Percentiles rank a stretch among this genome's conserved stretches.
Conservation (phyloP, 2,329 filamentous ascomycete genomes). For the Monosporascus sp. region DNA sequence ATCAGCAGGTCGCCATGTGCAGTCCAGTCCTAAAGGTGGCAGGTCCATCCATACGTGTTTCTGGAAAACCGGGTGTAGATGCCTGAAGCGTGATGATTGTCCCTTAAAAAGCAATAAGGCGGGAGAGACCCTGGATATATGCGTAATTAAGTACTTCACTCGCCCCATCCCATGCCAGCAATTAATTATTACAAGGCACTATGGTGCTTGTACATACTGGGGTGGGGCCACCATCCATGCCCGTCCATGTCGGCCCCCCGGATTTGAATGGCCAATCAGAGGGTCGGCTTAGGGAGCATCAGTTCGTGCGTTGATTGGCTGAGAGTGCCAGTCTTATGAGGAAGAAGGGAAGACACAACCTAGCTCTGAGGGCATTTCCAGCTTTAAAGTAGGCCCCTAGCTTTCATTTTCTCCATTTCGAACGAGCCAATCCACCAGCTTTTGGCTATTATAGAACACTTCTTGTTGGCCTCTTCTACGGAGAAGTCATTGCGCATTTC, state of each 20-base stretch:
- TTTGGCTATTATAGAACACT: too few species aligned
- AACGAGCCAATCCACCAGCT: too few species aligned
- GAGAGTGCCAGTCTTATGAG: too few species aligned
- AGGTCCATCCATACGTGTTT: not conserved
- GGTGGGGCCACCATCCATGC: too few species aligned
- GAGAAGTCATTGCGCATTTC: too few species aligned
- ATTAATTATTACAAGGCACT: not conserved
- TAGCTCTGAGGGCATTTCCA: too few species aligned
- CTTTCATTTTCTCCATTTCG: too few species aligned
- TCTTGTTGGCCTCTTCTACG: too few species aligned
- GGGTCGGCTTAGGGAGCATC: not conserved
- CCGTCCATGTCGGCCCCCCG: not conserved
- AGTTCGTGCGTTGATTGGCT: too few species aligned
- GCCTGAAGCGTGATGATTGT: not conserved
- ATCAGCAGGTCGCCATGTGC: not conserved
- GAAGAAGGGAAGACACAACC: too few species aligned
- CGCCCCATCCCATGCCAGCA: not conserved
- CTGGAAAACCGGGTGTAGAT: not conserved
- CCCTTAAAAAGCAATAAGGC: not conserved
- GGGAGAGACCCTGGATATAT: not conserved
- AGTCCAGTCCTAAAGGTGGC: not conserved
- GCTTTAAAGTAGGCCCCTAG: too few species aligned
- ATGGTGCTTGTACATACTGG: not conserved
- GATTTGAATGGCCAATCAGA: not conserved
- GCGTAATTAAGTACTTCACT: not conserved